Percentiles rank a stretch among this genome's conserved stretches.
Conservation (phyloP, 2,329 filamentous ascomycete genomes). For the Beauveria scarabaeidicola region DNA sequence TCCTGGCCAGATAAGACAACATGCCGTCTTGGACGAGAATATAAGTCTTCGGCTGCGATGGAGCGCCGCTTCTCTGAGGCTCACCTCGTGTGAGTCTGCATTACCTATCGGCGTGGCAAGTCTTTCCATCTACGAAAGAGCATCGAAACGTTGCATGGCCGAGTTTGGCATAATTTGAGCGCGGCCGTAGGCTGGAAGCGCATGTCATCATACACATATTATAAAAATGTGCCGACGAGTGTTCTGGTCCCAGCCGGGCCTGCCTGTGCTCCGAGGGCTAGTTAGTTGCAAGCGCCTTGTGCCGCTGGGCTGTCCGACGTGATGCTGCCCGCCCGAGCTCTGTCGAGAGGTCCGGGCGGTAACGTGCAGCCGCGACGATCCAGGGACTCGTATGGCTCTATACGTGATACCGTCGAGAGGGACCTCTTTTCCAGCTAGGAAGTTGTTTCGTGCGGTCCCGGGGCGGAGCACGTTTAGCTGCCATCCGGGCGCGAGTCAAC, state of each 20-base stretch:
- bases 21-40: no score
- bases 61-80: neutral
- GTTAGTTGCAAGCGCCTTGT: neutral
- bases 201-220: neutral
- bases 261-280: neutral
- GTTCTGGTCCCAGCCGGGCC: neutral
- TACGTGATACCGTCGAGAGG: neutral
- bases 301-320: conserved; percentile 1
- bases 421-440: no score
- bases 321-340: neutral
- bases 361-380: neutral
- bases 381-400: no score
- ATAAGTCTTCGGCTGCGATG: no score
- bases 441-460: neutral
- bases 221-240: neutral
- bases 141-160: neutral
- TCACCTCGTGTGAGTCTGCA: neutral
- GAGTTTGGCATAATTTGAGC: neutral
- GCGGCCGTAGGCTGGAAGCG: neutral
- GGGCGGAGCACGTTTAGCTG: neutral
- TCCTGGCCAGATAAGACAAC: no score
- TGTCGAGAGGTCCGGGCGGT: neutral
- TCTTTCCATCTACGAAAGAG: no score
- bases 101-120: neutral
- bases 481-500: neutral